Evolutionary conservation across 2,329 filamentous ascomycete genomes (phyloP).

Genomic region (Cordyceps farinosa): DNA sequence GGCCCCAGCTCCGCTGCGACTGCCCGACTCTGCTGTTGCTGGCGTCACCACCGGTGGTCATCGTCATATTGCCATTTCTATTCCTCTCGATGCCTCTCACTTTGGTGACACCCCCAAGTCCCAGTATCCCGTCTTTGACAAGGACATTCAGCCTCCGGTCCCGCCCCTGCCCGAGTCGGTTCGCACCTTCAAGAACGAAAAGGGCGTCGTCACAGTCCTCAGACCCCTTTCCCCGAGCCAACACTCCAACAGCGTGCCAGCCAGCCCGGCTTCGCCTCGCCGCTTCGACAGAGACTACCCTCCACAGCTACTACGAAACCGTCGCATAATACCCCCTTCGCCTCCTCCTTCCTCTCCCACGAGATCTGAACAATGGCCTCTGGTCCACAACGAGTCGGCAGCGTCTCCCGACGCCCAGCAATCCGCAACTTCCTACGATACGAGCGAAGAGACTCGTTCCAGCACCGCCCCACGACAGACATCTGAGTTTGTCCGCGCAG

Average conservation of each 20-base stretch:
- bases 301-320: slow-evolving; percentile 11
- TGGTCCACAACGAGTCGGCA: not conserved
- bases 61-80: slow-evolving; percentile 59
- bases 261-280: slow-evolving; percentile 13
- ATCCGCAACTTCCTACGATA: not conserved
- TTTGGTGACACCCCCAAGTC: slow-evolving; percentile 33
- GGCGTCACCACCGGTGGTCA: slow-evolving; percentile 51
- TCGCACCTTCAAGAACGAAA: slow-evolving; percentile 32
- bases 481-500: slow-evolving; percentile 19
- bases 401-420: not conserved
- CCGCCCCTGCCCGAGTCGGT: slow-evolving; percentile 24
- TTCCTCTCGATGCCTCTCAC: slow-evolving; percentile 50
- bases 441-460: not conserved
- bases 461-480: not conserved
- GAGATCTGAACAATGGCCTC: slow-evolving; percentile 4
- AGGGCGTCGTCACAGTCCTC: slow-evolving; percentile 36
- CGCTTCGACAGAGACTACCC: slow-evolving; percentile 13
- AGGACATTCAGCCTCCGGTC: not conserved
- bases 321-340: slow-evolving; percentile 10
- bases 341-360: slow-evolving; percentile 5
- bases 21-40: slow-evolving; percentile 55
- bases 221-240: slow-evolving; percentile 29
- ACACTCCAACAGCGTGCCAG: slow-evolving; percentile 20
- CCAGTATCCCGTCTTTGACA: slow-evolving; percentile 32
- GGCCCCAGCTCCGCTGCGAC: slow-evolving; percentile 32